Evolutionary conservation across 768 basidiomycete genomes (phyloP), one percentile per base, ranked within the genome.

Genomic region (Neoboletus magnificus): DNA sequence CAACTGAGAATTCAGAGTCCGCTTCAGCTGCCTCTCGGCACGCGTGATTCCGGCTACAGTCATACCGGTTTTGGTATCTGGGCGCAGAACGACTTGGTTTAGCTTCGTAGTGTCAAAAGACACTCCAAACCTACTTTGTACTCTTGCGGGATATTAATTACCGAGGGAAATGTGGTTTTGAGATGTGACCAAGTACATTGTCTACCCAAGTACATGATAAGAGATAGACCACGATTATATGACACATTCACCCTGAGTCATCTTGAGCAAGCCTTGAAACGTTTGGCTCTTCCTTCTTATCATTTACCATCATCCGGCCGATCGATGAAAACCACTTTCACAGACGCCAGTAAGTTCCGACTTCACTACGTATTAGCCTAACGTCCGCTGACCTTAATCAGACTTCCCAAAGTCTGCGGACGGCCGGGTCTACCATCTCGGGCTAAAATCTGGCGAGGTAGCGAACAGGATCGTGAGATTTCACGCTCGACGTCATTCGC

Each of bases 331-430:
- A 76, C 86, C 59, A 73, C 75, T 29, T 69, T 86, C 52, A 78
- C 76, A 60, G 83, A 89, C 69, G 86, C 87, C 13, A 89, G 87
- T 87, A 70, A 65, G 85, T 79, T 52, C 49, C 30, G 50, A 30
- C 5, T 40, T 49, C 41, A 46, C 51, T 47, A 45, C 43, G 20
- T 43, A 41, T 20, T 13, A 33, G 12, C 11, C 3, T 2, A 15
- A 27, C 20, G 13, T 36, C 22, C 30, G 59, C 48, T 54, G 48
- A 57, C 33, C 18, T 1, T 11, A 29, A 37, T 18, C 29, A 91
- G 89, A 91, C 73, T 89, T 91, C 66, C 89, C 89, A 55, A 81
- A 83, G 55, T 88, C 88, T 37, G 77, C 76, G 46, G 86, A 88
- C 66, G 79, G 79, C 48, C 84, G 87, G 50, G 88, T 90, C 44